These are phyloP conservation scores for Physaria fendleri DNA, from an alignment of 345 rosid species.

Conservation along the genomic window DNA sequence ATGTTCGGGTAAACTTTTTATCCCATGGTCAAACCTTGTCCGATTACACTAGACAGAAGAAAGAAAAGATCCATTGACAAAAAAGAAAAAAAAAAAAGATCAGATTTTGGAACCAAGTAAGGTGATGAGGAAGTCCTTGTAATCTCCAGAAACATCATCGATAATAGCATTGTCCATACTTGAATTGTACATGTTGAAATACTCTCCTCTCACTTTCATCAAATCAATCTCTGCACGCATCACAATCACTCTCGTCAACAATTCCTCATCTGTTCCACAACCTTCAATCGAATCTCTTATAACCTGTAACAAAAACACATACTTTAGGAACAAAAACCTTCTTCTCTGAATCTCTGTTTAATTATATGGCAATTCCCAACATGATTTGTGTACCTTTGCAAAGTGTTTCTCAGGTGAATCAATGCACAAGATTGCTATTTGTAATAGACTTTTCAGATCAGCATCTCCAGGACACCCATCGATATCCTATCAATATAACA, in stretches of 20 bases:
- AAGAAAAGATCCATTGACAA: too few species aligned
- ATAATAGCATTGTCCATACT: conserved; percentile 56
- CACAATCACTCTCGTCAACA: conserved; percentile 70
- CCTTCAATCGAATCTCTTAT: conserved; percentile 50
- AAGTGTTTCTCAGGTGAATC: conserved; percentile 75
- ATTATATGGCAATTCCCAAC: too few species aligned
- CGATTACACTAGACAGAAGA: too few species aligned
- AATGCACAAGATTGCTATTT: conserved; percentile 47
- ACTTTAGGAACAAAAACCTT: neutral
- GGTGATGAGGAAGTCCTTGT: conserved; percentile 55
- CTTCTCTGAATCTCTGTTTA: too few species aligned
- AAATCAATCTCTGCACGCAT: conserved; percentile 72
- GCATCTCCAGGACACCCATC: conserved; percentile 41
- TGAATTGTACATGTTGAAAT: conserved; percentile 39
- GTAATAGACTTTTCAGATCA: conserved; percentile 46
- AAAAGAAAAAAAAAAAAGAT: neutral
- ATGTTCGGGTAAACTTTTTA: too few species aligned
- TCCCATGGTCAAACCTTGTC: too few species aligned
- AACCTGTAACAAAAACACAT: conserved; percentile 35
- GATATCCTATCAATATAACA: conserved; percentile 46
- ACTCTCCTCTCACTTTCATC: conserved; percentile 64
- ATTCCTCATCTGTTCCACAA: conserved; percentile 81
- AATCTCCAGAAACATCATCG: conserved; percentile 77
- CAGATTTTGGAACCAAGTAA: conserved; percentile 59
- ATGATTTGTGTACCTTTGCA: too few species aligned